Evolutionary conservation across 331 rosid genomes (phyloP).

Genomic region (Telfairia occidentalis): DNA sequence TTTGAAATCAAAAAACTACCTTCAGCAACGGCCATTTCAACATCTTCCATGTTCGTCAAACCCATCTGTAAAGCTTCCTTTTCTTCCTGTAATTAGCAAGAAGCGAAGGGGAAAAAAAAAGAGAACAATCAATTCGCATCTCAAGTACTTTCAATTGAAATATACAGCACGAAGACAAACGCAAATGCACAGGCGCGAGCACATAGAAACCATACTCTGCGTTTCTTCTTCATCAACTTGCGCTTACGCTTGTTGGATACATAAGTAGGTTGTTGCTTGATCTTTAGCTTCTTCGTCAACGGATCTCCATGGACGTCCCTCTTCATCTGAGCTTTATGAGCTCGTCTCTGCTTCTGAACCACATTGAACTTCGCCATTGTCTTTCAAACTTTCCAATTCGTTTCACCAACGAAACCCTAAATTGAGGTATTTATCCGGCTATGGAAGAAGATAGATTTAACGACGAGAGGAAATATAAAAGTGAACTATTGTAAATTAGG

Average conservation of each 20-base stretch:
- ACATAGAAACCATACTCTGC: constrained; percentile 20
- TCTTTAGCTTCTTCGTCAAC: constrained; percentile 24
- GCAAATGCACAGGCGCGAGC: background rate
- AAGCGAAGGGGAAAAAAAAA: background rate
- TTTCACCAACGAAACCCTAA: background rate
- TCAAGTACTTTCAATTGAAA: background rate
- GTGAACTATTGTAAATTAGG: background rate
- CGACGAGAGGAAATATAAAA: background rate
- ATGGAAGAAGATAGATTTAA: background rate
- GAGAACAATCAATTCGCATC: background rate
- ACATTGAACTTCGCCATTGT: constrained; percentile 51
- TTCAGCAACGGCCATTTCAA: constrained; percentile 41
- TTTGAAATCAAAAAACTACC: constrained; percentile 4
- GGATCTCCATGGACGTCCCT: constrained; percentile 31
- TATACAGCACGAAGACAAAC: background rate
- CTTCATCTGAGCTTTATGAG: constrained; percentile 26
- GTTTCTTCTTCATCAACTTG: constrained; percentile 32
- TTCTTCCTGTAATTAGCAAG: constrained; percentile 25
- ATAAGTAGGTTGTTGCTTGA: constrained; percentile 21
- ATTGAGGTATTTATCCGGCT: background rate
- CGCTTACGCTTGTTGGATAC: constrained; percentile 43
- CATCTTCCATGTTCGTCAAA: constrained; percentile 30
- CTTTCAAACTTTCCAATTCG: constrained; percentile 2
- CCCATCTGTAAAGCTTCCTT: constrained; percentile 33
- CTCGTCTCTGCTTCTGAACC: constrained; percentile 40